A percentile compares a stretch with the other conserved stretches of the same genome.
phyloP scores from a whole-genome alignment of 2,329 filamentous ascomycete genomes.

The Geosmithia putterillii region DNA sequence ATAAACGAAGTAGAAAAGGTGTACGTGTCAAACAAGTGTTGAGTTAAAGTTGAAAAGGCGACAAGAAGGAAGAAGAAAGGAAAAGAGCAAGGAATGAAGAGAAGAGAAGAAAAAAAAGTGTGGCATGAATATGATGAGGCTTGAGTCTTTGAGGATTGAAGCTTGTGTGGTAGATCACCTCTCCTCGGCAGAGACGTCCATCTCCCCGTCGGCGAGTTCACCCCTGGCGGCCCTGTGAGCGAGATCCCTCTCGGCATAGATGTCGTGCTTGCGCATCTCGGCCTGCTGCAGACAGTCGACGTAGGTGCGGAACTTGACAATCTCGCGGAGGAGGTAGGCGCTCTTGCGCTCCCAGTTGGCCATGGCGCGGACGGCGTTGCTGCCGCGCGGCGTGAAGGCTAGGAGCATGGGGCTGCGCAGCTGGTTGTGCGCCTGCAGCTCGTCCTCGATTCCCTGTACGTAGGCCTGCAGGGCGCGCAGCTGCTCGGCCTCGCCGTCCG shows the following conservation, averaged over 20 bases:
- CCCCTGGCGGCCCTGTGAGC: slow-evolving; percentile 36
- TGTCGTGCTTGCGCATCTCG: slow-evolving; percentile 54
- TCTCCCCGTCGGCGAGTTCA: slow-evolving; percentile 27
- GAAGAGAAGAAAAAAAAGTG: neutral
- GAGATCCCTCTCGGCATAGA: slow-evolving; percentile 50
- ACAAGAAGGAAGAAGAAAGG: neutral
- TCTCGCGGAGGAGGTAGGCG: slow-evolving; percentile 80
- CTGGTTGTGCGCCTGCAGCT: slow-evolving; percentile 79
- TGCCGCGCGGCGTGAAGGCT: slow-evolving; percentile 75
- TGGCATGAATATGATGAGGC: neutral
- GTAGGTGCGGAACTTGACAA: slow-evolving; percentile 93
- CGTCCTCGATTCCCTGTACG: slow-evolving; percentile 73
- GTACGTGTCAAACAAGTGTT: too few relatives aligned
- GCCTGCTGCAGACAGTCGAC: slow-evolving; percentile 74
- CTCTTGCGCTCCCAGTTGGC: slow-evolving; percentile 96
- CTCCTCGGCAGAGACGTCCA: slow-evolving; percentile 16
- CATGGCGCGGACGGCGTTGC: slow-evolving; percentile 76
- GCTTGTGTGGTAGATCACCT: slow-evolving; percentile 20
- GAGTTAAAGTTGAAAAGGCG: too few relatives aligned
- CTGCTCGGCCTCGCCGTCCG: slow-evolving; percentile 68
- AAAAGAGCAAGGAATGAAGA: neutral
- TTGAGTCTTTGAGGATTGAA: slow-evolving; percentile 20
- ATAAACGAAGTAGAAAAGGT: too few relatives aligned
- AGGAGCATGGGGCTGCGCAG: slow-evolving; percentile 77
- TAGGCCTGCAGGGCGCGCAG: slow-evolving; percentile 63